Evolutionary conservation across 129 eudicot species (phyloP), one percentile per base, ranked within the genome.

Genomic region (Cynara cardunculus): DNA sequence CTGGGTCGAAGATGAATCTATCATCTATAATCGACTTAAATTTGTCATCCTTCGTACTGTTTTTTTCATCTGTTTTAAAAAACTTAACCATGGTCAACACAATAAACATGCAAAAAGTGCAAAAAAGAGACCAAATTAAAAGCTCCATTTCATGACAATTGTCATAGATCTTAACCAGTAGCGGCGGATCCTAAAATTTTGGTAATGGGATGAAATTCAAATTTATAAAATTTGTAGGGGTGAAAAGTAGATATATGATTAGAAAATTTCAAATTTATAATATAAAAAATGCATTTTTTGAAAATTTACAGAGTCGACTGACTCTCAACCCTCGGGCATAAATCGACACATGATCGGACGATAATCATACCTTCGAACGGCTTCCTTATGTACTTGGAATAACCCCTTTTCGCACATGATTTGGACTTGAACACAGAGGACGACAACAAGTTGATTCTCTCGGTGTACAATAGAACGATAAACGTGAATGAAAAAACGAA

Each of bases 1-100:
- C 89, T 1, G 93, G 92, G 28, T 96, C 99, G 76, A 90, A 96
- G 49, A 84, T 92, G 39, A 95, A 89, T 65, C 92, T 73, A 34
- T 92, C 95, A 83, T 96, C 99, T 18, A 81, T 87, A 31, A 77
- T 81, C 56, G 85, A 71, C 69, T 86, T 84, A 10, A 84, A 19
- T 49, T 74, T 69, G 18, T 72, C 56, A 25, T 81, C 83, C 24
- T 79, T 84, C 18, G 73, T 53, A 27, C 56, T 27, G 75, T 37
- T 82, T 71, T 41, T 77, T n/a, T 61, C 87, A 80, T 26, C 97
- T 94, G 88, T 75, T 39, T 56, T 32, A 80, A 8, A 68, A 59
- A 61, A 83, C 62, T 49, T 25, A 56, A 73, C 39, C 44, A 75
- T 28, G 19, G 4, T 56, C 65, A 56, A 56, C 25, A 56, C 8